Evolutionary conservation across 768 basidiomycete genomes (phyloP), one percentile per base, ranked within the genome.

Genomic region (Mycena kentingensis): DNA sequence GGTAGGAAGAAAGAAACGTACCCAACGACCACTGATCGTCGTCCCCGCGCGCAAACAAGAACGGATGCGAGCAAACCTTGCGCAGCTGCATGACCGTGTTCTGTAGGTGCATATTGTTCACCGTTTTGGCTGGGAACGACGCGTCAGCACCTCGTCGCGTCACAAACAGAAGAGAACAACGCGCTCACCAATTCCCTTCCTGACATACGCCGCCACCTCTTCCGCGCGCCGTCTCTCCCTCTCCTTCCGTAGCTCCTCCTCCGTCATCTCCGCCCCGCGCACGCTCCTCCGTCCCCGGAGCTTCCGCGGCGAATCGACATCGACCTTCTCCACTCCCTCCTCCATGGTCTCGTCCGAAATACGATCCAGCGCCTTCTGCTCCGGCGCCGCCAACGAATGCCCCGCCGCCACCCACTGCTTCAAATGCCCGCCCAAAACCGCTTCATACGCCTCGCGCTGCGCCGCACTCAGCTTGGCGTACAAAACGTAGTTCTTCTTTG

Each of bases 11-110:
- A n/a, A n/a, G 19, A 15, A n/a, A 36, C 46, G 22, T 18, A 46
- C 44, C 45, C 19, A 38, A 25, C 5, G 49, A 15, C 57, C 45
- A 51, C 39, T 21, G 19, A 15, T 54, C 57, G 34, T 54, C 52
- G 25, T 48, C 57, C 34, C 31, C 21, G 7, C 46, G 45, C 28
- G 49, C 85, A 65, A 96, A 95, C 5, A 93, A 71, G 74, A 90
- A 90, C 0, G 95, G 94, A 69, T 98, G 93, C 13, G 89, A 93
- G 73, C 92, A 93, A 2, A 94, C 90, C 77, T 98, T 98, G 49
- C 96, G 90, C 4, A 98, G 78, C 67, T 98, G 96, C 96, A 99
- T 98, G 51, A 98, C 85, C 11, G 85, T 81, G 64, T 98, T 99
- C 67, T 98, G 93, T 15, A 99, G 78, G 46, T 84, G 85, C 89